Conservation (phyloP, 2,329 filamentous ascomycete species). For the Phaeoacremonium minimum region DNA sequence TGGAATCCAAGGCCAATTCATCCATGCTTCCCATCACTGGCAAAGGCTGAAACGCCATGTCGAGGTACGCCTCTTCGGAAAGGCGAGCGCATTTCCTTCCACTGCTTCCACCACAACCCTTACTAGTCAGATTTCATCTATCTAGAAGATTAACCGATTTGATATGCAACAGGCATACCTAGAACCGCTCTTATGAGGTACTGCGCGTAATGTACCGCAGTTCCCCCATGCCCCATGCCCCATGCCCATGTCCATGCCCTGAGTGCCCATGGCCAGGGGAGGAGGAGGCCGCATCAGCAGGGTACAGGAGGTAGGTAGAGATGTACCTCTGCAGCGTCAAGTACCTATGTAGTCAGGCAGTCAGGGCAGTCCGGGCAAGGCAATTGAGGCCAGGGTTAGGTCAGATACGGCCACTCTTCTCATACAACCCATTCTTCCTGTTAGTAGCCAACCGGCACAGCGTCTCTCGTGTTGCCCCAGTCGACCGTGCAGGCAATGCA, state of each 20-base stretch:
- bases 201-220: no score
- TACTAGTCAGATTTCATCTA: slow-evolving; percentile 6
- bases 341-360: no score
- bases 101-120: slow-evolving; percentile 13
- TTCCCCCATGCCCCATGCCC: no score
- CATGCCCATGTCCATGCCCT: no score
- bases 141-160: slow-evolving; percentile 20
- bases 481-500: slow-evolving; percentile 3
- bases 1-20: slow-evolving; percentile 22
- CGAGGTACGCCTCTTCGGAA: slow-evolving; percentile 17
- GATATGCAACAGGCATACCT: slow-evolving; percentile 14
- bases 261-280: neutral
- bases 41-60: slow-evolving; percentile 23
- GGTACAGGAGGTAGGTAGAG: no score
- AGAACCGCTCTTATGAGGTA: no score
- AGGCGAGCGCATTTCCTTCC: slow-evolving; percentile 16
- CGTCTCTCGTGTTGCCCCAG: slow-evolving; percentile 5
- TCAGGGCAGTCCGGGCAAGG: no score
- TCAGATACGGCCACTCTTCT: neutral
- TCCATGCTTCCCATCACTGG: slow-evolving; percentile 23
- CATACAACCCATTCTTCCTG: neutral
- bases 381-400: neutral
- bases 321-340: no score
- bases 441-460: slow-evolving; percentile 10
- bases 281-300: no score